Base-by-base conservation (phyloP, 1,139 yeast genomes). In the Yamadazyma taylorii region DNA sequence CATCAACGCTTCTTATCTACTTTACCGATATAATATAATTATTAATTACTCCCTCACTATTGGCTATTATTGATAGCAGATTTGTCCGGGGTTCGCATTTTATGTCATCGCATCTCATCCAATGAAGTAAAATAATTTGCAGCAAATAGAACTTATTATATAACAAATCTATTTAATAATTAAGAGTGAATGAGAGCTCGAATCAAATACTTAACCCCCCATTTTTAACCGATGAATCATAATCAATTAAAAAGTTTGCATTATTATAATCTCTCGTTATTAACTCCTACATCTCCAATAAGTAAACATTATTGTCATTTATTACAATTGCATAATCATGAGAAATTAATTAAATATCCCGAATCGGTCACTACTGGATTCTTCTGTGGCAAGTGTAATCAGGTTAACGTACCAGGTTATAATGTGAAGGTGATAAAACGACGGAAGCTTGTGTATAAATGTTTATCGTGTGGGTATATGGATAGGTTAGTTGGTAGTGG, bases 321-420 rank as follows among this genome's bases (percentile, higher is more conserved):
- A n/a, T 59, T 61, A 36, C 49, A 51, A 15, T 38, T 43, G 3
- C 50, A 54, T 34, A 58, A 58, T 17, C 41, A 45, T 21, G 56
- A 55, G 13, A 53, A 61, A 36, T 42, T 48, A 21, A 51, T 66
- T 30, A 59, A 54, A 30, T 48, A 65, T 21, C 71, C 75, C 0
- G 52, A 50, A 0, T 24, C 40, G 7, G 37, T 48, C 37, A 39
- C 46, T 5, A 54, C 50, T 33, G 51, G 51, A 2, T 15, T 31
- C 45, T 68, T 66, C 46, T 79, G 85, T 46, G 50, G 55, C 1
- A 48, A 51, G 12, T 79, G 85, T 53, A 75, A 76, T 2, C 48
- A 57, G 4, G 48, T 74, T 3, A 58, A 62, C 34, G 58, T 79
- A 1, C 75, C 81, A 0, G 79, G 79, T 0, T 39, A 70, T 16